Evolutionary conservation across 371 early-diverging fungal genomes (phyloP), one percentile per base, ranked within the genome.

Genomic region (Mucor irregularis): DNA sequence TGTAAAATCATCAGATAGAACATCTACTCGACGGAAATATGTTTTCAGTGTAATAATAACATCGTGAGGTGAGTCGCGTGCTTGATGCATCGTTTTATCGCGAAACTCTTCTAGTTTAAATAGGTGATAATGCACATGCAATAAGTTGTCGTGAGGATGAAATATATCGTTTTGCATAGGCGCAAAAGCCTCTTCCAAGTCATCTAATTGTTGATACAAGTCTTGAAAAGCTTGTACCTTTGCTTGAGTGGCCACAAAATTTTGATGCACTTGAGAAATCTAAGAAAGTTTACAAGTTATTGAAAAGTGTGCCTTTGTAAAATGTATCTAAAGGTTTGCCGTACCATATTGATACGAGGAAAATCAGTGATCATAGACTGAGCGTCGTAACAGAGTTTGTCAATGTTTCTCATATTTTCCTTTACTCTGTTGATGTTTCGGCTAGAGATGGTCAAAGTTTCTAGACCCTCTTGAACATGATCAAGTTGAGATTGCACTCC

Each of bases 401-500:
- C 94, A 39, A 96, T 92, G 33, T 71, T 72, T 46, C 84, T 73
- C 82, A 96, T 89, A 54, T 91, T 88, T 5, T 72, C 70, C 47
- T 85, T 83, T 19, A 95, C 83, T 17, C 74, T 67, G 9, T 74
- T 66, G 25, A 90, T 91, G 62, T 90, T 86, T 37, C 80, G 75
- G 40, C 77, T 78, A 6, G 92, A 88, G 6, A 77, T 58, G 21
- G 73, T 71, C 31, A 98, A 70, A 26, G 86, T 82, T 52, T 93
- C 91, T 28, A 98, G 69, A 24, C 96, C 96, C 56, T 88, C 86
- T 61, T 91, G 90, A 8, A 92, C 90, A 59, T 92, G 93, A 71
- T 95, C 95, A 39, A 97, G 85, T 68, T 94, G 96, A 33, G 86
- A 74, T 71, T 96, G 95, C 39, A 94, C 94, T 16, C 90, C 94